Conservation (phyloP, 345 rosid genomes). For the Eucalyptus sideroxylon region DNA sequence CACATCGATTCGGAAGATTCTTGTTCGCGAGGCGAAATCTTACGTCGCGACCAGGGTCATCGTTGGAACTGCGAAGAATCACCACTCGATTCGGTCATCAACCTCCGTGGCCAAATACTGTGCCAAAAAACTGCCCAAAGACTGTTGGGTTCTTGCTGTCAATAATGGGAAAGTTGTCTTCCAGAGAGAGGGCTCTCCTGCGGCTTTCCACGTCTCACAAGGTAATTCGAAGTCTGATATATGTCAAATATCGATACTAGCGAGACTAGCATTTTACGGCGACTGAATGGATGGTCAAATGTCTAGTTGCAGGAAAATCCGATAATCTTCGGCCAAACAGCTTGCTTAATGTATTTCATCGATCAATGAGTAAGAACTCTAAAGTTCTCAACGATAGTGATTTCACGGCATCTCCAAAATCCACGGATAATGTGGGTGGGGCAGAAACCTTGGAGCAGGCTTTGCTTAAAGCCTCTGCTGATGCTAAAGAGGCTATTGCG, state of each 20-base stretch:
- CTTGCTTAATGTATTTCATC: constrained; percentile 46
- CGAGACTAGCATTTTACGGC: neutral
- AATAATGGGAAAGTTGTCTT: constrained; percentile 62
- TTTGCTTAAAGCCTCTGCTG: constrained; percentile 27
- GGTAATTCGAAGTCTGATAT: constrained; percentile 11
- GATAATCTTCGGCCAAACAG: constrained; percentile 21
- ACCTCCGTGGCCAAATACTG: constrained; percentile 78
- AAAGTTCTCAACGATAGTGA: constrained; percentile 30
- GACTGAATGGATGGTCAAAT: neutral
- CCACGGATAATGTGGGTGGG: neutral
- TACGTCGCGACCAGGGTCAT: constrained; percentile 50
- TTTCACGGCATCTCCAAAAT: neutral
- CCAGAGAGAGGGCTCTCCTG: constrained; percentile 48
- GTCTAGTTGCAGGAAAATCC: constrained; percentile 27
- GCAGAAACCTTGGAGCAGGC: constrained; percentile 24
- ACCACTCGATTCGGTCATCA: constrained; percentile 45
- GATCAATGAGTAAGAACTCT: constrained; percentile 31
- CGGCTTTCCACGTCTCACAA: constrained; percentile 8
- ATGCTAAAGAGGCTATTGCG: constrained; percentile 9
- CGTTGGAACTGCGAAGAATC: constrained; percentile 46
- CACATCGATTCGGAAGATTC: constrained; percentile 37
- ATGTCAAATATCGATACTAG: neutral
- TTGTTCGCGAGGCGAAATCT: constrained; percentile 74
- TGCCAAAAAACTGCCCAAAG: constrained; percentile 53
- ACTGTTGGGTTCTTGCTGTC: constrained; percentile 59